Evolutionary conservation across 1,139 yeast genomes (phyloP), one percentile per base, ranked within the genome.

Genomic region (Blastobotrys arbuscula): DNA sequence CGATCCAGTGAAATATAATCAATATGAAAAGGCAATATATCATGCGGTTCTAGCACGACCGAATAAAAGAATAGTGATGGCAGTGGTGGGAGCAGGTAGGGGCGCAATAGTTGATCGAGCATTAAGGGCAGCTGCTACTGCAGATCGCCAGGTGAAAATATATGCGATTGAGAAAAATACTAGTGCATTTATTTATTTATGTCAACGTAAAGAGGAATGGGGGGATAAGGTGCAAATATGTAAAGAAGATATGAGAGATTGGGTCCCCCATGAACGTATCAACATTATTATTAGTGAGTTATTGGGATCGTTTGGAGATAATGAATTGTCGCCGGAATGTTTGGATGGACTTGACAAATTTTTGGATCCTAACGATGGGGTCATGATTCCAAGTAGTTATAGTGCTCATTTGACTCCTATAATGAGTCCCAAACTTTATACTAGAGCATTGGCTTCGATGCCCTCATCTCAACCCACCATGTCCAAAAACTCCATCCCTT

Each of bases 281-380:
- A 76, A 84, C 58, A 61, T 89, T 40, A 75, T 89, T 13, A 73
- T 90, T 1, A 84, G 95, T 39, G 97, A 90, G 62, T 70, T 90
- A 28, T 65, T 90, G 24, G 97, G 97, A 2, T 86, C 96, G 6
- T 84, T 89, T 68, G 97, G 95, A 1, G 92, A 94, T 64, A 90
- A 90, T 64, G 97, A 90, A 62, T 71, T 86, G 15, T 75, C 87
- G 13, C 97, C 97, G 0, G 97, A 90, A 61, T 82, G 94, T 50
- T 67, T 76, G 20, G 72, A 68, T 45, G 66, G 67, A 2, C 63
- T 62, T 15, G 68, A 58, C 55, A 56, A 53, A 15, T 53, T 56
- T 10, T 57, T 70, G 23, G 65, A 63, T 36, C 56, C 62, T 19
- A 56, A 49, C 6, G 55, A 59, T 28, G 70, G 75, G 1, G 64